Conservation (phyloP, 2,329 filamentous ascomycete genomes). For the Trichoderma sp. region DNA sequence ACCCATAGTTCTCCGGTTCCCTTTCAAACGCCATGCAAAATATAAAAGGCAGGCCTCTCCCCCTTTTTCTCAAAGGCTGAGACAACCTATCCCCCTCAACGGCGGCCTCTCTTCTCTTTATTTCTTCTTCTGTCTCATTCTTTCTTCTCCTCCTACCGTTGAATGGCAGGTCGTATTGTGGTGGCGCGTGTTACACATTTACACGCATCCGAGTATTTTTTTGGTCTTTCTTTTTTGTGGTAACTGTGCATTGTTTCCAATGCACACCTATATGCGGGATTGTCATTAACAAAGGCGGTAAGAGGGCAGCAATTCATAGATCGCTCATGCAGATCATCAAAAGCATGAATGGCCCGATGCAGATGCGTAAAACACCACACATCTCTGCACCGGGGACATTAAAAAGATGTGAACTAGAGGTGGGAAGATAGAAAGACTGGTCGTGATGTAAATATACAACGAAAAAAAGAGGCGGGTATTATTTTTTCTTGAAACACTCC, state of each 20-base stretch:
- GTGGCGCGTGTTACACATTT: background rate
- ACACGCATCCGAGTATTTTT: background rate
- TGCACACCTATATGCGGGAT: conserved; percentile 17
- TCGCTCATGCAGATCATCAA: conserved; percentile 54
- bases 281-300: conserved; percentile 26
- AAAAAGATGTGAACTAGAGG: background rate
- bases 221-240: background rate
- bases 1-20: conserved; percentile 24
- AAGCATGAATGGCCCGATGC: conserved; percentile 34
- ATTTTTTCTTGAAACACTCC: conserved; percentile 7
- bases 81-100: conserved; percentile 22
- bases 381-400: background rate
- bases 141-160: conserved; percentile 18
- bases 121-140: background rate
- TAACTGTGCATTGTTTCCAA: background rate
- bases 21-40: conserved; percentile 39
- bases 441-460: conserved; percentile 35
- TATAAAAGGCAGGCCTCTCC: conserved; percentile 27
- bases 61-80: conserved; percentile 22
- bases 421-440: conserved; percentile 17
- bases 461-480: conserved; percentile 7
- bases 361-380: conserved; percentile 36
- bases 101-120: background rate
- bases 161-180: conserved; percentile 19
- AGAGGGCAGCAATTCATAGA: conserved; percentile 42